These are phyloP conservation scores for Shiraia sp. DNA, from an alignment of 2,329 filamentous ascomycete species.

Conservation along the genomic window DNA sequence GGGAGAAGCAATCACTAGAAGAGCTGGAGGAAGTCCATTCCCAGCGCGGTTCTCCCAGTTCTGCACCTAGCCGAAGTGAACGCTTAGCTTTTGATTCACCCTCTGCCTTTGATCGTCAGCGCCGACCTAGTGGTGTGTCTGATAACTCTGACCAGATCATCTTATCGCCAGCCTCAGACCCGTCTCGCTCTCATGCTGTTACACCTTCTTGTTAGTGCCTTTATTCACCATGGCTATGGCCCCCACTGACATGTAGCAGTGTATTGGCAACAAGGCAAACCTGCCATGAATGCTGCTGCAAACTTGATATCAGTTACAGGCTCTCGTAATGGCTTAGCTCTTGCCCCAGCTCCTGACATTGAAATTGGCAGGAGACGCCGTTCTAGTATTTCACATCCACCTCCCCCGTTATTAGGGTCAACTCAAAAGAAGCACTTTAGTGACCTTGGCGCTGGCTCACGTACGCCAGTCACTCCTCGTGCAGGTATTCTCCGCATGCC, in stretches of 20 bases:
- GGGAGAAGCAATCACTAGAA: conserved; percentile 77
- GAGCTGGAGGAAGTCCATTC: conserved; percentile 78
- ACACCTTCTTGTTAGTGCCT: conserved; percentile 28
- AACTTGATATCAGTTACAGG: conserved; percentile 35
- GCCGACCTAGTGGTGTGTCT: conserved; percentile 42
- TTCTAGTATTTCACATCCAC: conserved; percentile 37
- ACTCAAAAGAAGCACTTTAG: conserved; percentile 39
- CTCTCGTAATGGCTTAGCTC: conserved; percentile 23
- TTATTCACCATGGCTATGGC: background rate
- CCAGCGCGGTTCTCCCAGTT: conserved; percentile 66
- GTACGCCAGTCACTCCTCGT: conserved; percentile 38
- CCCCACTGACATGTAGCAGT: conserved; percentile 17
- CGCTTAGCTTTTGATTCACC: conserved; percentile 38
- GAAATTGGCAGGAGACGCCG: conserved; percentile 40
- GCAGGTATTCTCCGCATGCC: conserved; percentile 66
- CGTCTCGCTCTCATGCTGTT: conserved; percentile 24
- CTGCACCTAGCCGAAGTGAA: conserved; percentile 55
- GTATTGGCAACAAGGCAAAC: conserved; percentile 34
- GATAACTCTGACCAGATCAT: conserved; percentile 41
- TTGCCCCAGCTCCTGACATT: conserved; percentile 41
- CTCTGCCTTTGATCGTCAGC: conserved; percentile 24
- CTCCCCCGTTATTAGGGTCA: conserved; percentile 35
- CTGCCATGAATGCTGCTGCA: conserved; percentile 30
- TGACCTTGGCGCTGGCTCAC: conserved; percentile 30
- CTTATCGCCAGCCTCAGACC: conserved; percentile 38